Evolutionary conservation across 768 basidiomycete genomes (phyloP), one percentile per base, ranked within the genome.

Genomic region (Tulasnella sp.): DNA sequence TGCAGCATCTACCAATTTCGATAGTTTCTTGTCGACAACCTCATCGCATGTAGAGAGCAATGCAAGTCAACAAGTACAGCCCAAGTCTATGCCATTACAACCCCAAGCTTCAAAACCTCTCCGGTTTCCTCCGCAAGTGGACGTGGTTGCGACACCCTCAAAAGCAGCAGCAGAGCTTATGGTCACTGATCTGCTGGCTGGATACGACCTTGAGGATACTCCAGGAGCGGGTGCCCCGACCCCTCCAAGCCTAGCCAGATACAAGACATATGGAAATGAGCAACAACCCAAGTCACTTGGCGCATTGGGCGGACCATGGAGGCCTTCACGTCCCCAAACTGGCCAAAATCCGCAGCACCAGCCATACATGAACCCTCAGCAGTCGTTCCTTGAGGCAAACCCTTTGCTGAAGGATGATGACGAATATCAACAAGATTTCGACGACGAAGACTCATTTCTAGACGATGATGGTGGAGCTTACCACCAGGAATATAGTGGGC

Each of bases 351-450:
- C n/a, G n/a, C n/a, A n/a, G n/a, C n/a, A n/a, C n/a, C n/a, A n/a
- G n/a, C n/a, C n/a, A n/a, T n/a, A n/a, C n/a, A n/a, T n/a, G n/a
- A n/a, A n/a, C n/a, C n/a, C n/a, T n/a, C n/a, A n/a, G n/a, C n/a
- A n/a, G n/a, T n/a, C n/a, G n/a, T n/a, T n/a, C n/a, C n/a, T n/a
- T n/a, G n/a, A n/a, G n/a, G n/a, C n/a, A n/a, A n/a, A n/a, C n/a
- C 34, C 34, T 4, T 24, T 37, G 8, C 25, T 49, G 25, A 49
- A 49, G 32, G 48, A 49, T n/a, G 48, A 49, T n/a, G 37, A 49
- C 9, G 48, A 37, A 13, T 34, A 16, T 20, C 24, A 37, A 24
- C n/a, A n/a, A n/a, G n/a, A n/a, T n/a, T n/a, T n/a, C n/a, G n/a
- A n/a, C n/a, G n/a, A n/a, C n/a, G 32, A 49, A 13, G 48, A 49